Conservation (phyloP, 2,329 filamentous ascomycete genomes). For the Parafenestella ontariensis region DNA sequence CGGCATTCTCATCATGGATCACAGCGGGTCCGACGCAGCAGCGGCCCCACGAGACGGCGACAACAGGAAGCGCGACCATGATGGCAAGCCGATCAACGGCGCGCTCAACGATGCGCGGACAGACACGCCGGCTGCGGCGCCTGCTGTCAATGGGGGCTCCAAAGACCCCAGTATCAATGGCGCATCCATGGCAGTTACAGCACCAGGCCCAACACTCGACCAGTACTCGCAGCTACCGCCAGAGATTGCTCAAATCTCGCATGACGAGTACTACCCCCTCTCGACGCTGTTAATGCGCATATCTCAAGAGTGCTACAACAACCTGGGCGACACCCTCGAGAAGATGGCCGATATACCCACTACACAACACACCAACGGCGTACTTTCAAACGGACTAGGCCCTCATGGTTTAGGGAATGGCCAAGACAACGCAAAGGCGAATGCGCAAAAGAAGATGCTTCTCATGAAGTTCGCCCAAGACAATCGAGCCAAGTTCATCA, state of each 20-base stretch:
- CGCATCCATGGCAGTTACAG: slow-evolving; percentile 17
- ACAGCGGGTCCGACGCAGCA: slow-evolving; percentile 50
- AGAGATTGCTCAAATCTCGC: slow-evolving; percentile 71
- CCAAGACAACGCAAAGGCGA: slow-evolving; percentile 35
- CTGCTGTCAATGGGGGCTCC: slow-evolving; percentile 19
- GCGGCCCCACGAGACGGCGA: slow-evolving; percentile 37
- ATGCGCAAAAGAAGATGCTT: slow-evolving; percentile 70
- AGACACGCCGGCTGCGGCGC: slow-evolving; percentile 17
- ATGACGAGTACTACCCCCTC: slow-evolving; percentile 75
- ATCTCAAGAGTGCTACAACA: slow-evolving; percentile 82
- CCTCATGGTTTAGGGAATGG: slow-evolving; percentile 37
- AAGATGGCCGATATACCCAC: slow-evolving; percentile 74
- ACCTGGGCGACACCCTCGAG: slow-evolving; percentile 72
- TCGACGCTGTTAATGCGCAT: slow-evolving; percentile 77
- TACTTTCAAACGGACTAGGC: slow-evolving; percentile 48
- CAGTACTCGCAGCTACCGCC: slow-evolving; percentile 53
- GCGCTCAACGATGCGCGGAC: slow-evolving; percentile 21
- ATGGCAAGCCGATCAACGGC: slow-evolving; percentile 42
- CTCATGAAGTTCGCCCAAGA: slow-evolving; percentile 80
- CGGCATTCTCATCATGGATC: slow-evolving; percentile 57
- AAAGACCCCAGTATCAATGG: slow-evolving; percentile 23
- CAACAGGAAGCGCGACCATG: slow-evolving; percentile 38
- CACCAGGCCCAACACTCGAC: slow-evolving; percentile 14
- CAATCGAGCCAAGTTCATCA: slow-evolving; percentile 87
- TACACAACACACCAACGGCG: slow-evolving; percentile 59